Percentiles rank a stretch among this genome's conserved stretches.
Conservation (phyloP, 2,329 filamentous ascomycete genomes). For the Pseudogymnoascus sp. region DNA sequence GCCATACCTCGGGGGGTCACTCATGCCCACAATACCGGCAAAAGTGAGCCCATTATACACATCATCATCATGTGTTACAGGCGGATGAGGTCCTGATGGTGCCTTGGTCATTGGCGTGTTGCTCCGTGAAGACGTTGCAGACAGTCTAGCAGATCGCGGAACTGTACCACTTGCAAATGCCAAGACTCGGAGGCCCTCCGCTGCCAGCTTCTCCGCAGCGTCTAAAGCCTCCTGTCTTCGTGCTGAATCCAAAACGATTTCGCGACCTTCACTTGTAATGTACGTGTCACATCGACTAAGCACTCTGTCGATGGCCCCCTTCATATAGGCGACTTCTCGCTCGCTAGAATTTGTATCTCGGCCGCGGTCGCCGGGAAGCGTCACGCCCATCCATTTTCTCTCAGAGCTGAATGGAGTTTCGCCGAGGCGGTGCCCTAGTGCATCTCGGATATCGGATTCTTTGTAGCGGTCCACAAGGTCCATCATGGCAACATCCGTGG, state of each 20-base stretch:
- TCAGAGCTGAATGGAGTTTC: conserved; percentile 97
- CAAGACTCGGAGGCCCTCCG: conserved; percentile 80
- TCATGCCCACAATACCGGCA: conserved; percentile 92
- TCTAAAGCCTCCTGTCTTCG: conserved; percentile 65
- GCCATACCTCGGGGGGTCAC: conserved; percentile 83
- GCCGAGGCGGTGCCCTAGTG: conserved; percentile 69
- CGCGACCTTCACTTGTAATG: conserved; percentile 74
- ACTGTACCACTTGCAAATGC: conserved; percentile 84
- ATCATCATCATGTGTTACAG: conserved; percentile 52
- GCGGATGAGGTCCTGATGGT: conserved; percentile 18
- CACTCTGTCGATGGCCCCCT: conserved; percentile 85
- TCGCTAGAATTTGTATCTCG: conserved; percentile 34
- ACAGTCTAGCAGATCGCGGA: conserved; percentile 35
- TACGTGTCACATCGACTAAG: conserved; percentile 85
- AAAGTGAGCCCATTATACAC: conserved; percentile 79
- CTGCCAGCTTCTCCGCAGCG: conserved; percentile 80
- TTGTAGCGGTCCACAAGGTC: conserved; percentile 86
- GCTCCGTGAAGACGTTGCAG: conserved; percentile 36
- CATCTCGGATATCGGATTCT: conserved; percentile 83
- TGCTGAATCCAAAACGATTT: conserved; percentile 73
- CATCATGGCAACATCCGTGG: conserved; percentile 94
- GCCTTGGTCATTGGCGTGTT: conserved; percentile 40
- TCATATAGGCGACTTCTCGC: conserved; percentile 84
- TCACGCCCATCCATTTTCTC: conserved; percentile 98
- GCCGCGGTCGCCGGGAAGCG: conserved; percentile 46